Evolutionary conservation across 2,329 filamentous ascomycete species (phyloP).

Genomic region (Pseudovirgaria hyperparasitica): DNA sequence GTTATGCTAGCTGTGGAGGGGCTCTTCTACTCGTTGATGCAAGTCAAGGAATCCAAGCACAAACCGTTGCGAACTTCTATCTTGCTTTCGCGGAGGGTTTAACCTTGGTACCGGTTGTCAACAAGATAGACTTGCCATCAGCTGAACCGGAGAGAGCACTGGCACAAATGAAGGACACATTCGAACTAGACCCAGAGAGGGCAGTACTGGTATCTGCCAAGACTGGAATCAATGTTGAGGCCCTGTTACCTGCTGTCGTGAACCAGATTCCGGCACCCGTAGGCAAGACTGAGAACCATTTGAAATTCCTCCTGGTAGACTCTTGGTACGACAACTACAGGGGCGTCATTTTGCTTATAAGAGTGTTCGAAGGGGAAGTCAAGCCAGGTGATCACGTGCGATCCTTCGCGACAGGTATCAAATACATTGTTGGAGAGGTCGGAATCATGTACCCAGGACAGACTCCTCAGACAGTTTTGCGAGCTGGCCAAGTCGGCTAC

Average conservation of each 20-base stretch:
- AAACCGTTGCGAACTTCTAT: conserved; percentile 98
- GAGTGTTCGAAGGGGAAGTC: conserved; percentile 80
- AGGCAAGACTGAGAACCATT: conserved; percentile 58
- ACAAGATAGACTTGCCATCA: conserved; percentile 89
- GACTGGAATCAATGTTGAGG: conserved; percentile 75
- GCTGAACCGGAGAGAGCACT: conserved; percentile 79
- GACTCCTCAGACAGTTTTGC: conserved; percentile 64
- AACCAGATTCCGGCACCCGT: conserved; percentile 70
- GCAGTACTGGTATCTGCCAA: conserved; percentile 80
- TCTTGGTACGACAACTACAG: conserved; percentile 98
- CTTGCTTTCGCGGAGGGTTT: conserved; percentile 88
- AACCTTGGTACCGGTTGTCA: conserved; percentile 78
- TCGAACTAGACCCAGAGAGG: conserved; percentile 71
- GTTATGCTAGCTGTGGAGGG: conserved; percentile 91
- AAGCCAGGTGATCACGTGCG: conserved; percentile 73
- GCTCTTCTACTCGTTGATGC: conserved; percentile 89
- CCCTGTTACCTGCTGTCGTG: conserved; percentile 74
- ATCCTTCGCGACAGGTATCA: conserved; percentile 76
- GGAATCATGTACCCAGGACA: conserved; percentile 91
- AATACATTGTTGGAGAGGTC: conserved; percentile 90
- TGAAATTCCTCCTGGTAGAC: conserved; percentile 82
- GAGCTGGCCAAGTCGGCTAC: conserved; percentile 91
- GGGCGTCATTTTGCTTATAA: conserved; percentile 80
- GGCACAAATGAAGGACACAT: conserved; percentile 72
- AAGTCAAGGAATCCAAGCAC: conserved; percentile 90